These are phyloP conservation scores for Trametes coccinea DNA, from an alignment of 768 basidiomycete species.

Conservation along the genomic window DNA sequence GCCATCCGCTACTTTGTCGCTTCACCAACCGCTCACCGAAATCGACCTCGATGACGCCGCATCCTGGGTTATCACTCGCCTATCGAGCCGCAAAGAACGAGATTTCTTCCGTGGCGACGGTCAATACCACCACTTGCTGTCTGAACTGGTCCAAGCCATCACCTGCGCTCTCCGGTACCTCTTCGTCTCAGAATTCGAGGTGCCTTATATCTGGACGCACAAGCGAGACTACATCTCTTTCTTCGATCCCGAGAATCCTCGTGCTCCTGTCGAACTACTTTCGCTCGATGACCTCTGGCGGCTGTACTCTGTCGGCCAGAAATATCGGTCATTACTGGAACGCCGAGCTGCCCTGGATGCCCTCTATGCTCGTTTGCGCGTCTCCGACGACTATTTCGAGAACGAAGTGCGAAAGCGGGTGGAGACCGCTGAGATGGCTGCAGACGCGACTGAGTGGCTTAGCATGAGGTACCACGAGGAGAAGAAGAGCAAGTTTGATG, in stretches of 20 bases:
- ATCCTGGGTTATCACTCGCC: slow-evolving; percentile 81
- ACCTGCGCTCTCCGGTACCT: slow-evolving; percentile 76
- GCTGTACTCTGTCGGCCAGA: slow-evolving; percentile 86
- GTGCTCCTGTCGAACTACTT: slow-evolving; percentile 69
- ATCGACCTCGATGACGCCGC: slow-evolving; percentile 80
- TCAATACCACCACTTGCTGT: slow-evolving; percentile 56
- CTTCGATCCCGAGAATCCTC: slow-evolving; percentile 68
- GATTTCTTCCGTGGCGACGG: slow-evolving; percentile 74
- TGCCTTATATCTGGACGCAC: slow-evolving; percentile 94
- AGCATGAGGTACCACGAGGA: slow-evolving; percentile 79
- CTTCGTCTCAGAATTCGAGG: slow-evolving; percentile 88
- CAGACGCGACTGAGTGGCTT: slow-evolving; percentile 91
- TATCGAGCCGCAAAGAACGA: slow-evolving; percentile 68
- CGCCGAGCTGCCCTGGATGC: slow-evolving; percentile 61
- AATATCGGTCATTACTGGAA: slow-evolving; percentile 84
- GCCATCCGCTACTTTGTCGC: slow-evolving; percentile 55
- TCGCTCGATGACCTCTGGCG: slow-evolving; percentile 84
- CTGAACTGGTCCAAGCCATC: slow-evolving; percentile 76
- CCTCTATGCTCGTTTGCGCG: slow-evolving; percentile 67
- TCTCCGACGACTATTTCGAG: slow-evolving; percentile 76
- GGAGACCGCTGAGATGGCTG: slow-evolving; percentile 84
- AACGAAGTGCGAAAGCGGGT: slow-evolving; percentile 64
- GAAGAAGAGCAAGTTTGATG: slow-evolving; percentile 51
- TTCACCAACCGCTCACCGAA: slow-evolving; percentile 64
- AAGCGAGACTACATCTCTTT: slow-evolving; percentile 88